Percentiles rank a stretch among this genome's conserved stretches.
Evolutionary conservation across 306 rosid genomes (phyloP).

Genomic region (Echinosophora koreensis): DNA sequence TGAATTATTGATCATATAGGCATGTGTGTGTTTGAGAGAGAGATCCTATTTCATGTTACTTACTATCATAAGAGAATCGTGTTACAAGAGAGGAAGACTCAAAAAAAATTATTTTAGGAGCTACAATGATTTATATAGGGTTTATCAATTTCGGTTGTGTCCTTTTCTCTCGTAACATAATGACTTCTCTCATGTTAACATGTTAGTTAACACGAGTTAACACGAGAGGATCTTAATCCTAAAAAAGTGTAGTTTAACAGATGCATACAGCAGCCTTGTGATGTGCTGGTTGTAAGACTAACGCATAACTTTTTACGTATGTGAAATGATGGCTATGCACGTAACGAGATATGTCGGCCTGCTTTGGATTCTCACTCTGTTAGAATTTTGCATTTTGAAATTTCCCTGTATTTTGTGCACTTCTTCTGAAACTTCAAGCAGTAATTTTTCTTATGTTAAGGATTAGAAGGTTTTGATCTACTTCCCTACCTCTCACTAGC

Average conservation of each 20-base stretch:
- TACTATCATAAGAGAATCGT: too few relatives aligned
- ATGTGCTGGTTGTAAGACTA: constrained; percentile 7
- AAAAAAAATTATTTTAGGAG: not conserved
- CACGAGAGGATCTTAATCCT: too few relatives aligned
- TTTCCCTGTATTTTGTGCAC: not conserved
- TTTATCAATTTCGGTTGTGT: not conserved
- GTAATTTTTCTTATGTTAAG: not conserved
- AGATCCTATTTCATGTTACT: too few relatives aligned
- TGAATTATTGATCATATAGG: too few relatives aligned
- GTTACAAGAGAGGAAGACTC: too few relatives aligned
- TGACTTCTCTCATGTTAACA: too few relatives aligned
- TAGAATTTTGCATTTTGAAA: constrained; percentile 27
- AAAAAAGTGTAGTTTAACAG: not conserved
- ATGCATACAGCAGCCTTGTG: constrained; percentile 19
- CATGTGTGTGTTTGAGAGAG: too few relatives aligned
- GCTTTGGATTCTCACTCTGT: not conserved
- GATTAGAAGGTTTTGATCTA: not conserved
- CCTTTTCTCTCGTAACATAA: too few relatives aligned
- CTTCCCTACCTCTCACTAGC: not conserved
- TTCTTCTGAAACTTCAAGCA: not conserved
- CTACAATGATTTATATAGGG: not conserved
- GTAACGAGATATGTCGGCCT: not conserved
- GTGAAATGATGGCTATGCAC: not conserved
- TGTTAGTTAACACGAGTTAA: too few relatives aligned
- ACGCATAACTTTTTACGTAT: not conserved